phyloP scores from a whole-genome alignment of 345 rosid genomes.

The Moricandia arvensis region DNA sequence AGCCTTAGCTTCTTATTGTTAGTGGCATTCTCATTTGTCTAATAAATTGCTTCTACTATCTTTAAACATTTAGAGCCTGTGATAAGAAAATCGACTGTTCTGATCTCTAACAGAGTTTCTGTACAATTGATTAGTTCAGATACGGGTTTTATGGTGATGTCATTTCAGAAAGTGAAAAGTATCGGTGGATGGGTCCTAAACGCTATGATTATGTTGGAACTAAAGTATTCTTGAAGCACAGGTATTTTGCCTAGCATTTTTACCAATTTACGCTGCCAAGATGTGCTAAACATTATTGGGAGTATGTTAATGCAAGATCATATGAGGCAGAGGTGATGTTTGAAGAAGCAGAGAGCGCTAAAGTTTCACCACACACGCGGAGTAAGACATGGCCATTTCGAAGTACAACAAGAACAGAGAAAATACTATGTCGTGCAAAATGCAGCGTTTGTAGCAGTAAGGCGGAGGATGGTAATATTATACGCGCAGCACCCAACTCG shows the following conservation, averaged over 20 bases:
- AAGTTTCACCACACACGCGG: slow-evolving; percentile 29
- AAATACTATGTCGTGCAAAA: slow-evolving; percentile 61
- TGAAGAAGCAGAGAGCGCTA: slow-evolving; percentile 49
- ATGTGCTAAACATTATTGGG: neutral
- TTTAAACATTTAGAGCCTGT: neutral
- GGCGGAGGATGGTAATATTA: slow-evolving; percentile 27
- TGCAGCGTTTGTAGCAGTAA: slow-evolving; percentile 60
- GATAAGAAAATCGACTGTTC: neutral
- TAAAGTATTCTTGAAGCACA: slow-evolving; percentile 81
- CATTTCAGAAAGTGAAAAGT: slow-evolving; percentile 86
- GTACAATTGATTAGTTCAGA: slow-evolving; percentile 47
- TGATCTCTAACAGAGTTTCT: slow-evolving; percentile 29
- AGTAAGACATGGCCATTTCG: slow-evolving; percentile 39
- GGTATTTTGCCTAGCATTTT: slow-evolving; percentile 43
- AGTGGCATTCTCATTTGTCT: neutral
- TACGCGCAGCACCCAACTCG: neutral
- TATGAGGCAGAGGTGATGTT: slow-evolving; percentile 87
- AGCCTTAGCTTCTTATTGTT: neutral
- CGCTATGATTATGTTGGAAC: slow-evolving; percentile 97
- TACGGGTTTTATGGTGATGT: slow-evolving; percentile 99
- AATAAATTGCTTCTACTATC: neutral
- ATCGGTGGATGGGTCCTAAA: slow-evolving; percentile 98
- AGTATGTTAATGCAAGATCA: slow-evolving; percentile 46
- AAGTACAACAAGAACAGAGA: slow-evolving; percentile 52
- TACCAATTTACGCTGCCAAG: neutral